phyloP scores from a whole-genome alignment of 2,329 filamentous ascomycete species.

The Aspergillus alliaceus region DNA sequence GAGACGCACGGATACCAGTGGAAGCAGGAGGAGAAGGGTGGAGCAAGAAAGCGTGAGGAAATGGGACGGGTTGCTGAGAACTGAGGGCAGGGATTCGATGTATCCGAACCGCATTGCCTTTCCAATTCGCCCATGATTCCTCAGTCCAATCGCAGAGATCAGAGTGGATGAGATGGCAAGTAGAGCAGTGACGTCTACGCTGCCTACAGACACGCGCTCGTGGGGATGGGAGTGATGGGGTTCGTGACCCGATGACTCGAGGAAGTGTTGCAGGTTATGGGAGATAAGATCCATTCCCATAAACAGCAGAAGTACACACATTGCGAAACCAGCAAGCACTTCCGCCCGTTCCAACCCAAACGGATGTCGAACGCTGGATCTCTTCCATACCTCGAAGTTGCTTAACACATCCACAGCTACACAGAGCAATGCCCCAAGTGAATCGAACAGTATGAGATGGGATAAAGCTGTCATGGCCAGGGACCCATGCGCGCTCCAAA shows the following conservation, averaged over 20 bases:
- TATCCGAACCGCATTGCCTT: constrained; percentile 86
- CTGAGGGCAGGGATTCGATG: constrained; percentile 75
- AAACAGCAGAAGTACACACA: constrained; percentile 95
- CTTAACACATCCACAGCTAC: constrained; percentile 88
- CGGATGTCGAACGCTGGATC: constrained; percentile 87
- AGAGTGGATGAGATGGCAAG: constrained; percentile 80
- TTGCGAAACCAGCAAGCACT: constrained; percentile 90
- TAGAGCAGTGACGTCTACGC: constrained; percentile 76
- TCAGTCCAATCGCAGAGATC: constrained; percentile 80
- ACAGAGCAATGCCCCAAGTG: constrained; percentile 85
- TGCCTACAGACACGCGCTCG: constrained; percentile 68
- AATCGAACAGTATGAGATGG: constrained; percentile 93
- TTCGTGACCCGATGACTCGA: constrained; percentile 74
- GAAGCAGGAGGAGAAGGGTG: constrained; percentile 73
- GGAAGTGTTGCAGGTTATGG: constrained; percentile 88
- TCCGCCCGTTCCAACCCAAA: constrained; percentile 91
- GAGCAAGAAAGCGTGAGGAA: constrained; percentile 91
- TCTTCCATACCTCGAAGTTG: constrained; percentile 97
- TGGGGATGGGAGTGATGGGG: constrained; percentile 71
- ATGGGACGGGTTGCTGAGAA: constrained; percentile 94
- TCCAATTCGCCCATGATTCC: constrained; percentile 89
- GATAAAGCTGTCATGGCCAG: constrained; percentile 89
- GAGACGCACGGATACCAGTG: constrained; percentile 75
- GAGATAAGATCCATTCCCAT: constrained; percentile 95
- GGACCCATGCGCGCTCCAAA: constrained; percentile 82